Base-by-base conservation (phyloP, 257 asterid genomes). In the Penstemon barbatus region DNA sequence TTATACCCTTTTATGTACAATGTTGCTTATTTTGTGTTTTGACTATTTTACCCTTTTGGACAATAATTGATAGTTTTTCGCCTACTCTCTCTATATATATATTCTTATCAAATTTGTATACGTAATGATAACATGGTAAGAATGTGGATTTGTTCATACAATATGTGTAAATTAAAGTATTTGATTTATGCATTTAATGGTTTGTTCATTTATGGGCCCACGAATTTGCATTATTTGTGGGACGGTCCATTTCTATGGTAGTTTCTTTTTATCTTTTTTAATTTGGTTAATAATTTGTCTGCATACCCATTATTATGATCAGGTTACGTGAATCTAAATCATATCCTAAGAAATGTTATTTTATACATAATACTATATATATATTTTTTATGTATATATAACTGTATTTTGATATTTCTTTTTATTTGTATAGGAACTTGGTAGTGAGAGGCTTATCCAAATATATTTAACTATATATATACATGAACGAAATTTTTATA, bases 151-250 rank as follows among this genome's bases (percentile, higher is more conserved):
- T 68, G 60, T 69, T 73, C 77, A 63, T 65, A 68, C 15, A 74
- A 76, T 71, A 82, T 69, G 75, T 79, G 43, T n/a, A 75, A 33
- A 12, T 11, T 33, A 43, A 61, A 7, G 15, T 8, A 62, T 74
- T 76, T 80, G 81, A 74, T 80, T 80, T 76, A 3, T 71, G 82
- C 87, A 86, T 80, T 87, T 77, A 84, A 78, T 85, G 82, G 67
- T 80, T 66, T 86, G 72, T 86, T 84, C 75, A 74, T 79, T 77
- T 75, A 58, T 59, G 84, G 89, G 75, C 69, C 86, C 83, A 69
- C 71, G 19, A 12, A 7, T 62, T 44, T 63, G 73, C 77, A 75
- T 81, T 78, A 78, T 78, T 78, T 70, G 73, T 57, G 51, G 62
- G 19, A 52, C 62, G 91, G 89, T 70, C 87, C 87, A 77, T 62